These are phyloP conservation scores for Plasmodium malariae DNA, from an alignment of 169 alveolate species.

Conservation along the genomic window DNA sequence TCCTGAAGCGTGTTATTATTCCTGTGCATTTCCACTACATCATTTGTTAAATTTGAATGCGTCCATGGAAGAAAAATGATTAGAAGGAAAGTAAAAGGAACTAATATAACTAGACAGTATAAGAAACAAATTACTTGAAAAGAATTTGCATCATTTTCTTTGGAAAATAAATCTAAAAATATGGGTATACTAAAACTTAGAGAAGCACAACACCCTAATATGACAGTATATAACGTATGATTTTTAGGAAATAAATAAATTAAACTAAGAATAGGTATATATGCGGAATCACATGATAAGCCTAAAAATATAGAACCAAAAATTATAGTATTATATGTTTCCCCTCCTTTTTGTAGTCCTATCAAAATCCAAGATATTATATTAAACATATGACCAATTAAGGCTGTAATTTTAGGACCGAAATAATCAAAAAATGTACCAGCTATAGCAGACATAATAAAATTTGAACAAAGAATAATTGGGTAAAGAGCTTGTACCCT, in stretches of 20 bases:
- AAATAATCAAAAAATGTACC: slow-evolving; percentile 78
- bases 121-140: slow-evolving; percentile 39
- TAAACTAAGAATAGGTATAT: slow-evolving; percentile 50
- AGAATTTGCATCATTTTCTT: slow-evolving; percentile 15
- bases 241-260: slow-evolving; percentile 59
- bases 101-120: slow-evolving; percentile 44
- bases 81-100: slow-evolving; percentile 47
- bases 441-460: slow-evolving; percentile 80
- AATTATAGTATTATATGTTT: slow-evolving; percentile 35
- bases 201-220: slow-evolving; percentile 71
- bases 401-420: slow-evolving; percentile 79
- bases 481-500: slow-evolving; percentile 81
- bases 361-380: slow-evolving; percentile 79
- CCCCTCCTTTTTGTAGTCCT: slow-evolving; percentile 42
- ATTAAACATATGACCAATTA: slow-evolving; percentile 79
- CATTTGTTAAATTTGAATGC: neutral
- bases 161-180: slow-evolving; percentile 53
- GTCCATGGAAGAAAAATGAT: slow-evolving; percentile 32
- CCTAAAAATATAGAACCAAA: slow-evolving; percentile 52
- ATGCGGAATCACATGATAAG: slow-evolving; percentile 57
- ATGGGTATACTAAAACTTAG: slow-evolving; percentile 61
- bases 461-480: slow-evolving; percentile 76
- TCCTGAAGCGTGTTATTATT: slow-evolving; percentile 34
- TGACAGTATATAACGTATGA: slow-evolving; percentile 68
- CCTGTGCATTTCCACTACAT: neutral